Percentiles rank a stretch among this genome's conserved stretches.
Conservation (phyloP, 2,329 filamentous ascomycete genomes). For the Apiospora hydei region DNA sequence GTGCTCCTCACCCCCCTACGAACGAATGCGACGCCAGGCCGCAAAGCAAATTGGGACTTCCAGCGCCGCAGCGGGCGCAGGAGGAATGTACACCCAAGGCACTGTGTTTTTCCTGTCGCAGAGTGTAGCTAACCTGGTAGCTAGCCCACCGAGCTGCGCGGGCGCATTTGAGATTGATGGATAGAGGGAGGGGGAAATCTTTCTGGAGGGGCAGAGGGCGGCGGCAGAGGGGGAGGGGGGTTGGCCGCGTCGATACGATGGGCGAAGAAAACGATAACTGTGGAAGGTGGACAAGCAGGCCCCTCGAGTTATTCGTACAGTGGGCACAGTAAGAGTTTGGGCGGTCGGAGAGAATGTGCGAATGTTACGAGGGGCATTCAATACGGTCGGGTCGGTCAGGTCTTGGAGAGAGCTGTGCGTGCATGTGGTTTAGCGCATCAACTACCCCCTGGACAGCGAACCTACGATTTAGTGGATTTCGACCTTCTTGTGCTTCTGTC, state of each 20-base stretch:
- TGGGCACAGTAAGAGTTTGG: conserved; percentile 13
- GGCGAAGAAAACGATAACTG: conserved; percentile 13
- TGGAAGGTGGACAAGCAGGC: background rate
- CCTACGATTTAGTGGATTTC: conserved; percentile 21
- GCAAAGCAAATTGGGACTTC: background rate
- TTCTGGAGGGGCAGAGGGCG: conserved; percentile 18
- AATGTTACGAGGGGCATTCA: conserved; percentile 18
- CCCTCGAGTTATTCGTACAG: conserved; percentile 8
- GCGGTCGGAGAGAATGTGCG: background rate
- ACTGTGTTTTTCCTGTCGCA: conserved; percentile 7
- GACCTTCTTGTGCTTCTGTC: background rate
- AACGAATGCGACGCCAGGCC: background rate
- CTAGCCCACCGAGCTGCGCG: conserved; percentile 5
- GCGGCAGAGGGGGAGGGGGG: background rate
- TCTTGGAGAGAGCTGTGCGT: conserved; percentile 19
- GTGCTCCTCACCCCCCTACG: background rate
- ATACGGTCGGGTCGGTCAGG: conserved; percentile 18
- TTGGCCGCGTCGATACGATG: conserved; percentile 6
- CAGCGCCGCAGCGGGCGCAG: background rate
- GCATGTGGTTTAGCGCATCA: conserved; percentile 21
- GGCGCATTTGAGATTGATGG: background rate
- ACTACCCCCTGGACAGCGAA: conserved; percentile 13
- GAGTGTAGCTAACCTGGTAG: too few relatives aligned
- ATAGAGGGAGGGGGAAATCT: conserved; percentile 15
- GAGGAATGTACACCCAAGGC: background rate